Evolutionary conservation across 2,329 filamentous ascomycete genomes (phyloP).

Genomic region (Claviceps fusiformis): DNA sequence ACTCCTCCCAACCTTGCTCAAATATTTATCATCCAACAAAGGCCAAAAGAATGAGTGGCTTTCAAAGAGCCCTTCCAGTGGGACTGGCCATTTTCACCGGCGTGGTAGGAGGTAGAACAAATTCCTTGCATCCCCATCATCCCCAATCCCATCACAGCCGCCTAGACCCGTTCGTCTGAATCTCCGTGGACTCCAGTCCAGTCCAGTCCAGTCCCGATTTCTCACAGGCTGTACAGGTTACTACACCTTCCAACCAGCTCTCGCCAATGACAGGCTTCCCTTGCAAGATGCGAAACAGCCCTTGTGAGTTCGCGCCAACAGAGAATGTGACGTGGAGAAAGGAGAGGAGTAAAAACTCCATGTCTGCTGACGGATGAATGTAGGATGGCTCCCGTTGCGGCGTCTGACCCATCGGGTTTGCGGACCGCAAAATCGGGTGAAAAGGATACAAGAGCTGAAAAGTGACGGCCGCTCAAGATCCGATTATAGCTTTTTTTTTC

Average conservation of each 20-base stretch:
- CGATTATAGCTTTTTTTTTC: neutral
- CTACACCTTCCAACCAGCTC: constrained; percentile 24
- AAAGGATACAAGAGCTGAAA: neutral
- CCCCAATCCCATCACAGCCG: neutral
- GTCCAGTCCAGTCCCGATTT: neutral
- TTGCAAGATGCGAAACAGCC: constrained; percentile 1
- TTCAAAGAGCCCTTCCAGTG: constrained; percentile 21
- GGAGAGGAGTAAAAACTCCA: neutral
- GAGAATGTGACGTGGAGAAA: neutral
- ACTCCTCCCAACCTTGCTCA: neutral
- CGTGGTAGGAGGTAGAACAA: constrained; percentile 19
- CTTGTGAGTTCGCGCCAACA: neutral
- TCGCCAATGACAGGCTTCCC: constrained; percentile 13
- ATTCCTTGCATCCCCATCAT: neutral
- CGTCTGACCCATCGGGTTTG: neutral
- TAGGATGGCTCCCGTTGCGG: neutral
- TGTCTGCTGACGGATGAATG: neutral
- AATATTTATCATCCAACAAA: neutral
- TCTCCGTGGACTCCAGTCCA: no score
- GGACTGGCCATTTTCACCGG: constrained; percentile 24
- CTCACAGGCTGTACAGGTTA: constrained; percentile 14
- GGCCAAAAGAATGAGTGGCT: constrained; percentile 16
- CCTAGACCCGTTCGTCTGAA: no score
- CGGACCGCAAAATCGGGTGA: neutral
- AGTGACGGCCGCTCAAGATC: neutral